Base-by-base conservation (phyloP, 2,329 filamentous ascomycete genomes). In the Alternaria hordeiaustralica region DNA sequence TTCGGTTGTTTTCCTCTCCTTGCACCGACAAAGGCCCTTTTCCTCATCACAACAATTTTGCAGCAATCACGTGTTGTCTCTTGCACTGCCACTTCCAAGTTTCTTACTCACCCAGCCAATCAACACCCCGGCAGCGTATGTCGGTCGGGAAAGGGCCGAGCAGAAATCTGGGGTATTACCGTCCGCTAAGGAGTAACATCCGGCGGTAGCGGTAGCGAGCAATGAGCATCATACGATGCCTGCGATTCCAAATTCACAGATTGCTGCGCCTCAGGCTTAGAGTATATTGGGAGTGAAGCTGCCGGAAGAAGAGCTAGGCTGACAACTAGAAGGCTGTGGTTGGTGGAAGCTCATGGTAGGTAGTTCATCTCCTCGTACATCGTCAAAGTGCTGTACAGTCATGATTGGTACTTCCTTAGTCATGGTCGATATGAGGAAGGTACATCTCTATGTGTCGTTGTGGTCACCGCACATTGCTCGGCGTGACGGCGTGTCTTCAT, bases 21-120 rank as follows among this genome's bases (percentile, higher is more conserved):
- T 15, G 18, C 26, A 25, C 58, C 33, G 45, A 44, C 7, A 30
- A 57, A 26, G 58, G 53, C 33, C 58, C 53, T 61, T 44, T 61
- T 44, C n/a, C 36, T 11, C 15, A 11, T 41, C 36, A 41, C 36
- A 41, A 41, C n/a, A 41, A 41, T 41, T 18, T 41, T 11, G 36
- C 36, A 33, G 25, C 20, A 36, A 50, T 57, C 58, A 50, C n/a
- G 44, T 30, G 45, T 11, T 10, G 5, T 8, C 18, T 55, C 12
- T 26, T 57, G 58, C 53, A 61, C 58, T 28, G 58, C 58, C 58
- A 41, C 44, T 25, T 5, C 49, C 49, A 41, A 53, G 30, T 53
- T 36, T 11, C 49, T 51, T 51, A 20, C 12, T 15, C 12, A 36
- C 18, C 2, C 9, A 33, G 20, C n/a, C 26, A 51, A 33, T 13